A percentile compares a stretch with the other conserved stretches of the same genome.
These are phyloP conservation scores for Cicer arietinum DNA, from an alignment of 306 rosid species.

Conservation along the genomic window DNA sequence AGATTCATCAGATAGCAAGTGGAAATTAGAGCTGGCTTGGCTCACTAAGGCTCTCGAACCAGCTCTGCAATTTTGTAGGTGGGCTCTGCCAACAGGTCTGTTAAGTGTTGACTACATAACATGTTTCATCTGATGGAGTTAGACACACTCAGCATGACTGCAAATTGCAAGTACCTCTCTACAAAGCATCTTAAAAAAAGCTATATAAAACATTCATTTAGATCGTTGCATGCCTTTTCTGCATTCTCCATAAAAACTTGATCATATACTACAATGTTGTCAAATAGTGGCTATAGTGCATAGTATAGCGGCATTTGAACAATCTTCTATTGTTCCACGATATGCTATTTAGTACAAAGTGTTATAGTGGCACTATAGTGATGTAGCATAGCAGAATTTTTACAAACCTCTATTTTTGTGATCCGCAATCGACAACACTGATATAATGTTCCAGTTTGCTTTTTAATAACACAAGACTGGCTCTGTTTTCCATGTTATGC, in stretches of 20 bases:
- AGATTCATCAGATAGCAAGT: slow-evolving; percentile 59
- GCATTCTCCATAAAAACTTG: slow-evolving; percentile 14
- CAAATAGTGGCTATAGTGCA: no score
- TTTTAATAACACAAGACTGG: slow-evolving; percentile 35
- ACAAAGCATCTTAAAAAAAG: slow-evolving; percentile 19
- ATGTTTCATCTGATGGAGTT: slow-evolving; percentile 44
- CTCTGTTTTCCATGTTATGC: slow-evolving; percentile 43
- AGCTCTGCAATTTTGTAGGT: slow-evolving; percentile 83
- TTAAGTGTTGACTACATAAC: slow-evolving; percentile 51
- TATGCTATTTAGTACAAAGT: no score
- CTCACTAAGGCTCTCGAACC: slow-evolving; percentile 85
- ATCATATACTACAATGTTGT: not conserved
- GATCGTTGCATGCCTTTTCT: slow-evolving; percentile 8
- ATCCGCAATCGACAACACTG: no score
- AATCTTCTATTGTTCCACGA: no score
- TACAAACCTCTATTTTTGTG: no score
- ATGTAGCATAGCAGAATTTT: no score
- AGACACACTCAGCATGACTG: slow-evolving; percentile 23
- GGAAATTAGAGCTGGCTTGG: slow-evolving; percentile 88
- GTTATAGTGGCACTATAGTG: no score
- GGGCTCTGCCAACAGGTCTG: slow-evolving; percentile 93
- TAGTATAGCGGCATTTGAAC: no score
- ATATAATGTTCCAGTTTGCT: slow-evolving; percentile 20
- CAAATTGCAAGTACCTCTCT: slow-evolving; percentile 37
- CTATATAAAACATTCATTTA: not conserved